Evolutionary conservation across 805 yeast species (phyloP), one percentile per base, ranked within the genome.

Genomic region (Candida parachauliodes): DNA sequence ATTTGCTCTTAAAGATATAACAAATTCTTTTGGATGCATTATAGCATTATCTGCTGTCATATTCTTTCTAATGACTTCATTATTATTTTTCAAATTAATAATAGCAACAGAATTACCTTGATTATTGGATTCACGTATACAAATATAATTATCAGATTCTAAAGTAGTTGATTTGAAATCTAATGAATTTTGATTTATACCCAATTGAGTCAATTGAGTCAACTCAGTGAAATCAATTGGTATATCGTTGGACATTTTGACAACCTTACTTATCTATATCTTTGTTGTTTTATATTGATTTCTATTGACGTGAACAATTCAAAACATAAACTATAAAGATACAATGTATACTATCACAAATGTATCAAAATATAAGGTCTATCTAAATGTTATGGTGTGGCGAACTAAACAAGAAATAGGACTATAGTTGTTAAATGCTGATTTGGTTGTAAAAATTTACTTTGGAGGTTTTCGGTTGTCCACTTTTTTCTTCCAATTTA

Each of bases 21-120:
- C 88, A 63, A 83, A 80, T 60, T 83, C 79, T n/a, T 66, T 56
- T 23, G 98, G 98, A 62, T 88, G 94, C 93, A 93, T 81, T 57
- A 93, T 93, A 35, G 97, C 98, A 45, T 88, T 85, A 65, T 93
- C 99, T 31, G 98, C 99, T 39, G 86, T 76, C 96, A 93, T 93
- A 60, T 86, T 84, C 65, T 93, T 91, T 57, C 94, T 81, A 16
- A 85, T 83, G 43, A 89, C 79, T 51, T 78, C 76, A 63, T 86
- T 86, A 68, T 79, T 79, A 57, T 85, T 80, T 47, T 77, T 73
- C 54, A 93, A 72, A 57, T 93, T 94, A 45, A 93, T 78, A 52
- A 93, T 93, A 30, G 96, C 96, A 37, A 94, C 98, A n/a, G 93
- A 75, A 64, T 88, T 89, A 44, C 91, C 81, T 25, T 46, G 49